phyloP scores from a whole-genome alignment of 2,329 filamentous ascomycete genomes.

The Pseudogymnoascus sp. region DNA sequence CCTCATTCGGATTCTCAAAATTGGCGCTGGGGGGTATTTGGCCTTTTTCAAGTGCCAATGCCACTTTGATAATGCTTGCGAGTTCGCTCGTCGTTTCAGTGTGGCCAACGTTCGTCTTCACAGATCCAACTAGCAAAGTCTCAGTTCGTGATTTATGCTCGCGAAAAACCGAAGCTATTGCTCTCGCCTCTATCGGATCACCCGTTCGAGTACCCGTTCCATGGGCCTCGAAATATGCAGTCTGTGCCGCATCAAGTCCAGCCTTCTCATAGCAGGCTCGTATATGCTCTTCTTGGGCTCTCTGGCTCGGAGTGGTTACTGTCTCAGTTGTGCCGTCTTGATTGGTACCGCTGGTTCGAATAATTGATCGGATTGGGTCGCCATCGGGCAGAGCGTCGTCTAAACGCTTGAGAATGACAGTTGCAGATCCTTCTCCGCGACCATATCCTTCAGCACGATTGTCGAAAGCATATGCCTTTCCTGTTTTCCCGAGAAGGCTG shows the following conservation, averaged over 20 bases:
- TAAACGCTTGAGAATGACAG: constrained; percentile 50
- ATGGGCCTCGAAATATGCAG: constrained; percentile 7
- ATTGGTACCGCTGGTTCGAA: constrained; percentile 43
- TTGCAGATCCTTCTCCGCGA: constrained; percentile 51
- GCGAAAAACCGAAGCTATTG: constrained; percentile 7
- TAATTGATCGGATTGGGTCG: constrained; percentile 48
- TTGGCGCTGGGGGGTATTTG: too few relatives aligned
- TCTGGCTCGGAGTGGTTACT: constrained; percentile 44
- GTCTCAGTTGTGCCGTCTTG: constrained; percentile 51
- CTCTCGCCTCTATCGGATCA: constrained; percentile 12
- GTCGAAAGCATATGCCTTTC: constrained; percentile 43
- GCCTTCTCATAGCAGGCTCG: constrained; percentile 10
- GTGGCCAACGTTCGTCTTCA: too few relatives aligned
- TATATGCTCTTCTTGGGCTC: constrained; percentile 31
- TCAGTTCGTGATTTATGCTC: not conserved
- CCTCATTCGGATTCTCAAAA: too few relatives aligned
- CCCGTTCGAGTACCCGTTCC: constrained; percentile 15
- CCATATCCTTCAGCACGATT: constrained; percentile 51
- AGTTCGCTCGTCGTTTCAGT: too few relatives aligned
- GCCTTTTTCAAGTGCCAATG: too few relatives aligned
- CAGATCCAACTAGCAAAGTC: too few relatives aligned
- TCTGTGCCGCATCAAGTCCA: constrained; percentile 10
- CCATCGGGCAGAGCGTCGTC: constrained; percentile 48
- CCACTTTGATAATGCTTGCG: too few relatives aligned
- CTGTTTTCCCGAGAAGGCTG: too few relatives aligned